phyloP scores from a whole-genome alignment of 2,329 filamentous ascomycete genomes.

The Exophiala viscosa region DNA sequence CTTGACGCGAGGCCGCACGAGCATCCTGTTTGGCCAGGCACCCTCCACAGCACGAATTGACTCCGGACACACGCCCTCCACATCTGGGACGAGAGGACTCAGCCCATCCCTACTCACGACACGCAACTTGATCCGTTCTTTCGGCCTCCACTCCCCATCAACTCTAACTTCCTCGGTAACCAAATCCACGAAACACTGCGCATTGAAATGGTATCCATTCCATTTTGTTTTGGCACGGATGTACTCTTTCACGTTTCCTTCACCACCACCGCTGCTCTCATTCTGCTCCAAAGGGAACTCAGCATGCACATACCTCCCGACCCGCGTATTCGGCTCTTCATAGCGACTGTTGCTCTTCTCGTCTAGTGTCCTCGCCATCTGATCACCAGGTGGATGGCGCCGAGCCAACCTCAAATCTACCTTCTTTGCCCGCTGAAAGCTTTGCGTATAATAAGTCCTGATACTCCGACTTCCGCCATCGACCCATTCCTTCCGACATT shows the following conservation, averaged over 20 bases:
- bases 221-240: slow-evolving; percentile 45
- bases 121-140: slow-evolving; percentile 41
- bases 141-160: slow-evolving; percentile 30
- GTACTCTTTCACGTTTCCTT: slow-evolving; percentile 35
- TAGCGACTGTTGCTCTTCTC: slow-evolving; percentile 28
- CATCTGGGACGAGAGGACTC: slow-evolving; percentile 35
- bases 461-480: slow-evolving; percentile 55
- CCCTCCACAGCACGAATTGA: too few species aligned
- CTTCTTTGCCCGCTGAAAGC: slow-evolving; percentile 34
- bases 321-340: slow-evolving; percentile 36
- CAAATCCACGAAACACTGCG: slow-evolving; percentile 42
- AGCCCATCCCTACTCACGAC: slow-evolving; percentile 42
- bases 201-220: slow-evolving; percentile 40
- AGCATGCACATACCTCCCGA: slow-evolving; percentile 37
- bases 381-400: slow-evolving; percentile 16
- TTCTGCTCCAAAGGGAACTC: slow-evolving; percentile 34
- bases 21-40: neutral
- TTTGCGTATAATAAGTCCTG: slow-evolving; percentile 62
- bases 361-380: slow-evolving; percentile 20
- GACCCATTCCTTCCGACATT: slow-evolving; percentile 66
- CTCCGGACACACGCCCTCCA: neutral
- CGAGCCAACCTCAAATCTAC: slow-evolving; percentile 4
- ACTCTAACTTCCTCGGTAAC: slow-evolving; percentile 38
- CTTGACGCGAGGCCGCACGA: slow-evolving; percentile 32
- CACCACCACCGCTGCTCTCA: slow-evolving; percentile 9